Base-by-base conservation (phyloP, 306 rosid species). In the Ormosia semicastrata region DNA sequence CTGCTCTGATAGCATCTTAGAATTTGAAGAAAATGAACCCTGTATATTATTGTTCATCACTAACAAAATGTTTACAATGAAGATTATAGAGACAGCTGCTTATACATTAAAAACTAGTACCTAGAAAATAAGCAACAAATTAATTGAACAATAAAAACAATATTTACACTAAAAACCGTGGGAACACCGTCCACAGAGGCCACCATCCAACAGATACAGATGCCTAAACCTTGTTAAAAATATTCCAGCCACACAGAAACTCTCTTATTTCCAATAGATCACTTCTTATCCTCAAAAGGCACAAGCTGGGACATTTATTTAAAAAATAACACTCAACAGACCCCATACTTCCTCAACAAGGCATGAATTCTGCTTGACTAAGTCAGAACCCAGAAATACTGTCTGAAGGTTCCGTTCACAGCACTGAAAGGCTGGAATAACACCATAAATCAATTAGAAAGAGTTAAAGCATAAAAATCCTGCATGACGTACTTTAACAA, bases 311-410 rank as follows among this genome's bases (percentile, higher is more conserved):
- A 29, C 47, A 58, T 57, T 66, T 57, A 32, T 62, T 50, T 39
- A 49, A 34, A 70, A 46, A 50, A 24, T 46, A 44, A 46, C 30
- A 43, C 52, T 41, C 37, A 11, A n/a, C 37, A 82, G 50, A 69
- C 6, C 44, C 33, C 71, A 76, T 76, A 52, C 73, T 82, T 76
- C 58, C 59, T 76, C 70, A 77, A 50, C 50, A 76, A 70, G 73
- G 49, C 60, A 70, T 15, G 36, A 30, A 40, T 40, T 69, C 60
- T 2, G 30, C 74, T 50, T 30, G 44, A 41, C 41, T 18, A 39
- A 70, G 34, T 10, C 79, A 52, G 60, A 62, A 32, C 60, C 49
- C 73, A 82, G 14, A 82, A 39, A 36, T 68, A 69, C 43, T 46
- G 40, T 76, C n/a, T 44, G 63, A 68, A 82, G 62, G 7, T 68